Evolutionary conservation across 192 early-diverging fungal species (phyloP).

Genomic region (Phycomyces blakesleeanus): DNA sequence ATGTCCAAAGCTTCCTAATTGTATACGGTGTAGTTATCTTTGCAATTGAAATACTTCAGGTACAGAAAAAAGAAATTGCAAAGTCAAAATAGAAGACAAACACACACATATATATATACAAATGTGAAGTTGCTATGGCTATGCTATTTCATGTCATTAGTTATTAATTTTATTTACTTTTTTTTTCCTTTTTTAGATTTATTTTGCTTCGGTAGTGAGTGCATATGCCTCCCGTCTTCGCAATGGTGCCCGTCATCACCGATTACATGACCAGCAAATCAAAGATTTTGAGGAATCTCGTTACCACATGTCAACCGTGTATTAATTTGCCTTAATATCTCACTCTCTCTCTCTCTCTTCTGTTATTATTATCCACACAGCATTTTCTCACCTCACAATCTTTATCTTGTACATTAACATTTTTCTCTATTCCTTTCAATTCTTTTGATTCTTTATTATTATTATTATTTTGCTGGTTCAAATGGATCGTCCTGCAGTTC

Average conservation of each 20-base stretch:
- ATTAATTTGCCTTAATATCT: constrained; percentile 16
- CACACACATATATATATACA: no score
- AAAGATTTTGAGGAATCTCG: constrained; percentile 32
- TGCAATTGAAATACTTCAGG: constrained; percentile 32
- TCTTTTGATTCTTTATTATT: no score
- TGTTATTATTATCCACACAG: no score
- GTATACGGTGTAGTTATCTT: constrained; percentile 22
- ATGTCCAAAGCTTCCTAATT: constrained; percentile 15
- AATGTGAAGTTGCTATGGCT: no score
- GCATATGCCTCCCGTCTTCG: constrained; percentile 29
- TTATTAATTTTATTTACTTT: no score
- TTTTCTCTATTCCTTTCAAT: no score
- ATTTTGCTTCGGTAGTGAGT: constrained; percentile 29
- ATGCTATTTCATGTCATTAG: no score
- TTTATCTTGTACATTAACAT: no score
- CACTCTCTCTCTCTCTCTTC: no score
- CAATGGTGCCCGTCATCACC: constrained; percentile 29
- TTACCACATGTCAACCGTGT: constrained; percentile 32
- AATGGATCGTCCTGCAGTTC: no score
- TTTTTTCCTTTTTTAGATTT: constrained; percentile 17
- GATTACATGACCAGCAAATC: constrained; percentile 31
- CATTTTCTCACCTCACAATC: no score
- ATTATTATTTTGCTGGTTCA: no score
- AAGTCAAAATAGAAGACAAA: not conserved
- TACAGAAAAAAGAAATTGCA: not conserved